Percentiles rank a stretch among this genome's conserved stretches.
Evolutionary conservation across 164 flowering plant species (phyloP).

Genomic region (Brasenia schreberi): DNA sequence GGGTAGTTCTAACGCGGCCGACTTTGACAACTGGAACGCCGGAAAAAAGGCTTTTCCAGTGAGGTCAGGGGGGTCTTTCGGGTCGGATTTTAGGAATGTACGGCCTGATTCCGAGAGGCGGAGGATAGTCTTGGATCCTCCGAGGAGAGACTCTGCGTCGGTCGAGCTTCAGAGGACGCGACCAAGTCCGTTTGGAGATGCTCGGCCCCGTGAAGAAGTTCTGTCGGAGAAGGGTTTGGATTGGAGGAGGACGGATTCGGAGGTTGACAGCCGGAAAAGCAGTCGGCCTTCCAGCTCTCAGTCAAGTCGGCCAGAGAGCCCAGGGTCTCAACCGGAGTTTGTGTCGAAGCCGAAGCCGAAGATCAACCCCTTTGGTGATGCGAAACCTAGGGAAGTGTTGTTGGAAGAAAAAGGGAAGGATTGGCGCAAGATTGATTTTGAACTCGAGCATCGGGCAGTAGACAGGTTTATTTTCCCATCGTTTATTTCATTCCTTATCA

Average conservation of each 20-base stretch:
- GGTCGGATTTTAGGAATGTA: constrained; percentile 16
- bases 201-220: constrained; percentile 84
- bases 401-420: constrained; percentile 46
- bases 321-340: constrained; percentile 12
- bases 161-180: constrained; percentile 26
- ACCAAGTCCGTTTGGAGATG: constrained; percentile 78
- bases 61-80: constrained; percentile 19
- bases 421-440: constrained; percentile 38
- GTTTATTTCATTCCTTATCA: neutral
- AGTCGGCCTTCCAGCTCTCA: constrained; percentile 70
- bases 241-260: constrained; percentile 64
- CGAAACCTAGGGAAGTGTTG: constrained; percentile 45
- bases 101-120: constrained; percentile 28
- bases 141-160: constrained; percentile 15
- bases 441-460: constrained; percentile 35
- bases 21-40: constrained; percentile 58
- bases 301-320: constrained; percentile 46
- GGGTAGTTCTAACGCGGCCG: constrained; percentile 58
- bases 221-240: constrained; percentile 88
- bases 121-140: constrained; percentile 42
- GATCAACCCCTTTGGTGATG: constrained; percentile 35
- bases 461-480: constrained; percentile 18
- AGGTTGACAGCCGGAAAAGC: constrained; percentile 48
- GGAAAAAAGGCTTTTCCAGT: constrained; percentile 29
- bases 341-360: constrained; percentile 9